These are phyloP conservation scores for Trametes cinnabarina DNA, from an alignment of 768 basidiomycete genomes.

Conservation along the genomic window DNA sequence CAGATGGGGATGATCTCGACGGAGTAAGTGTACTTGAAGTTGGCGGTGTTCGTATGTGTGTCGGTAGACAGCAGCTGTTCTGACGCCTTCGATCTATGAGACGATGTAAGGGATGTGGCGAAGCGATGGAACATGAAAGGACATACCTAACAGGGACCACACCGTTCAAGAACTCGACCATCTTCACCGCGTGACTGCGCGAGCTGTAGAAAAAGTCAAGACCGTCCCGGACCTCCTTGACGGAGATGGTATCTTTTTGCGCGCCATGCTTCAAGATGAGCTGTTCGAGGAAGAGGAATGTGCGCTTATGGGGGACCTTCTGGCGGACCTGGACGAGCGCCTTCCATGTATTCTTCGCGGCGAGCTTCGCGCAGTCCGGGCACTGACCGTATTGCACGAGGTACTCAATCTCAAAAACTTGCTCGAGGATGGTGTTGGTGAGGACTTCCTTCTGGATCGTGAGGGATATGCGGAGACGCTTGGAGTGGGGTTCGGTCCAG, in stretches of 20 bases:
- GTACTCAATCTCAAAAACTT: constrained; percentile 96
- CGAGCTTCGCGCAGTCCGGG: constrained; percentile 87
- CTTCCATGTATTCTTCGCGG: constrained; percentile 99
- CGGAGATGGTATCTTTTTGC: constrained; percentile 92
- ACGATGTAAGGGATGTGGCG: not conserved
- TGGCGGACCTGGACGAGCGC: constrained; percentile 98
- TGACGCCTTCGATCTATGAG: constrained; percentile 77
- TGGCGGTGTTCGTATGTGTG: constrained; percentile 88
- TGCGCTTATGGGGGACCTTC: constrained; percentile 97
- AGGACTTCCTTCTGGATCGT: constrained; percentile 99
- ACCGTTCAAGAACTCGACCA: constrained; percentile 88
- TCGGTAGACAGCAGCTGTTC: constrained; percentile 94
- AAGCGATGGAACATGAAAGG: not conserved
- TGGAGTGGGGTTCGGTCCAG: constrained; percentile 99
- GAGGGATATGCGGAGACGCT: constrained; percentile 86
- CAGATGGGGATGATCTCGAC: constrained; percentile 97
- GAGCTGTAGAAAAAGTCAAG: constrained; percentile 96
- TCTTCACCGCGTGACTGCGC: constrained; percentile 89
- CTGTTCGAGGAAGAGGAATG: constrained; percentile 96
- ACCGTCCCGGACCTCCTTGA: constrained; percentile 92
- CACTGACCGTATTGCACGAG: constrained; percentile 95
- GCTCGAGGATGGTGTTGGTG: constrained; percentile 92
- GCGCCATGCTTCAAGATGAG: constrained; percentile 95
- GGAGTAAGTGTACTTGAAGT: constrained; percentile 96
- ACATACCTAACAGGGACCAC: constrained; percentile 86